A percentile compares a stretch with the other conserved stretches of the same genome.
Evolutionary conservation across 352 stramenopile genomes (phyloP).

Genomic region (Phytophthora citrophthora): DNA sequence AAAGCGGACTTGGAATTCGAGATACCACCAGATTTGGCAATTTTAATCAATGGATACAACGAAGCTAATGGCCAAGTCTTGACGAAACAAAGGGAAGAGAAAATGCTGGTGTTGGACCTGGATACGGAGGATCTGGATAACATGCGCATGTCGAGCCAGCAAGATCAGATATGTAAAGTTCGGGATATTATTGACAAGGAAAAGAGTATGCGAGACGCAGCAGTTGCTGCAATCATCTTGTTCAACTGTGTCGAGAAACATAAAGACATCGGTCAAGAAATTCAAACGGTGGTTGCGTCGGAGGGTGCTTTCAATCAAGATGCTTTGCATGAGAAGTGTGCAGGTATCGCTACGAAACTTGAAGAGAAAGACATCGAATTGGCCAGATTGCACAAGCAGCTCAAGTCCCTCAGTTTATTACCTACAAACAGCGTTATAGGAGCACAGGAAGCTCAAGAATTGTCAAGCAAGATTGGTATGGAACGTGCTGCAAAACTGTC

Average conservation of each 20-base stretch:
- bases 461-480: conserved; percentile 25
- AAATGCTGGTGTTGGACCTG: conserved; percentile 21
- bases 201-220: conserved; percentile 30
- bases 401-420: conserved; percentile 18
- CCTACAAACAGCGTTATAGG: background rate
- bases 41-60: conserved; percentile 31
- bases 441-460: conserved; percentile 11
- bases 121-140: conserved; percentile 27
- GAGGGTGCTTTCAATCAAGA: background rate
- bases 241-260: background rate
- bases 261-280: conserved; percentile 1
- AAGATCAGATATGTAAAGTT: conserved; percentile 35
- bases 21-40: background rate
- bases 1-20: conserved; percentile 8
- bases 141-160: conserved; percentile 4
- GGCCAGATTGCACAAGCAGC: conserved; percentile 19
- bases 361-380: conserved; percentile 25
- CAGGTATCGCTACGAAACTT: conserved; percentile 22
- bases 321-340: conserved; percentile 21
- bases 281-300: conserved; percentile 1
- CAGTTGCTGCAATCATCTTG: conserved; percentile 42
- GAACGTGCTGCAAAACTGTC: conserved; percentile 25
- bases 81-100: conserved; percentile 39
- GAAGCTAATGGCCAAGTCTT: conserved; percentile 32
- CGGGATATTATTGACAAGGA: conserved; percentile 32